phyloP scores from a whole-genome alignment of 768 basidiomycete genomes.

The Pisolithus sp. region DNA sequence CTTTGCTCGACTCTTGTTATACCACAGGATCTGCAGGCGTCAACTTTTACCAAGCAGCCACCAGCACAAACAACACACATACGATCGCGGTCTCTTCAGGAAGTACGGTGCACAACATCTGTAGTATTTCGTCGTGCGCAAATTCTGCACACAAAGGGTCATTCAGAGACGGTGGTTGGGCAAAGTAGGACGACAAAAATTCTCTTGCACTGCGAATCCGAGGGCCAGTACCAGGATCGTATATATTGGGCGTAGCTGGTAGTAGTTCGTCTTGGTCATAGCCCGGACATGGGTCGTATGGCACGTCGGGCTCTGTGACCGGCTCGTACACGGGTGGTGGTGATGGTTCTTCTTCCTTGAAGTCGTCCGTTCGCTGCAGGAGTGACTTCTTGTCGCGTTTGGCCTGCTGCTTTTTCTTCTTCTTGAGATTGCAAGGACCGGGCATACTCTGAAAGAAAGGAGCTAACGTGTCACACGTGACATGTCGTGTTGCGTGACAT shows the following conservation, averaged over 20 bases:
- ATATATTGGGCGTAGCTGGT: slow-evolving; percentile 52
- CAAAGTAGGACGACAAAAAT: slow-evolving; percentile 64
- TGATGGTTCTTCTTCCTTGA: neutral
- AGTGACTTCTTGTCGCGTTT: slow-evolving; percentile 29
- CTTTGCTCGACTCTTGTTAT: slow-evolving; percentile 71
- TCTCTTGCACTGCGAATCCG: slow-evolving; percentile 62
- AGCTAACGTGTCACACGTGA: slow-evolving; percentile 25
- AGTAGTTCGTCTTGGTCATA: slow-evolving; percentile 14
- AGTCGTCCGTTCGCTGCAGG: neutral
- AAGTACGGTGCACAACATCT: slow-evolving; percentile 64
- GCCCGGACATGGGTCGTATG: neutral
- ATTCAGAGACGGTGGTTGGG: slow-evolving; percentile 55
- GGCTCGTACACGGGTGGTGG: slow-evolving; percentile 4
- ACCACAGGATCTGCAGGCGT: slow-evolving; percentile 61
- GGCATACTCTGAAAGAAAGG: slow-evolving; percentile 38
- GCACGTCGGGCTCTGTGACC: slow-evolving; percentile 1
- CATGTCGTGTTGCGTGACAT: slow-evolving; percentile 26
- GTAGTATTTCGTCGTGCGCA: slow-evolving; percentile 64
- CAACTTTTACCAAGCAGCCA: neutral
- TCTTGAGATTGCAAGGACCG: slow-evolving; percentile 51
- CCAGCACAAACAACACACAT: slow-evolving; percentile 17
- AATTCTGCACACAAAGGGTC: slow-evolving; percentile 73
- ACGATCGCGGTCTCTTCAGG: slow-evolving; percentile 71
- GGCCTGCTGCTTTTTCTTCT: slow-evolving; percentile 32
- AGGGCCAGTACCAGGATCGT: slow-evolving; percentile 76